These are phyloP conservation scores for Acorus calamus DNA, from an alignment of 106 monocot species.

Conservation along the genomic window DNA sequence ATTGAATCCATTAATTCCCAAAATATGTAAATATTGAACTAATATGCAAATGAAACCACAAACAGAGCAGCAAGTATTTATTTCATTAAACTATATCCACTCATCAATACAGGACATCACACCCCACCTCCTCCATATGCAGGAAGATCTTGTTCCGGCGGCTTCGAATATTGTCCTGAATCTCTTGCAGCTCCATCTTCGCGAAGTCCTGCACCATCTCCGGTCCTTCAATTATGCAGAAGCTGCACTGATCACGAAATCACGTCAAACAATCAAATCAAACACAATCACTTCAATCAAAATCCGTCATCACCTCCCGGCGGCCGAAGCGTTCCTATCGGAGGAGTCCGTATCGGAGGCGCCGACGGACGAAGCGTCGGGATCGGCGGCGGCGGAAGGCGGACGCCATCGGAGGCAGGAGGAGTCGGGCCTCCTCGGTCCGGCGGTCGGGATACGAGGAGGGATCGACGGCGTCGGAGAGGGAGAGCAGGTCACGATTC, in stretches of 20 bases:
- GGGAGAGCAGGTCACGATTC: conserved; percentile 21
- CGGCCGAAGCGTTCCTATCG: conserved; percentile 18
- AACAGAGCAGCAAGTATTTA: background rate
- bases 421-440: background rate
- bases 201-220: conserved; percentile 71
- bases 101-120: no score
- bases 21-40: background rate
- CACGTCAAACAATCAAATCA: background rate
- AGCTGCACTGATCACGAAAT: conserved; percentile 31
- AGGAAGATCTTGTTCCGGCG: conserved; percentile 93
- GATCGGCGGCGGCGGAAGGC: background rate
- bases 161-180: conserved; percentile 90
- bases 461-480: background rate
- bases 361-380: background rate
- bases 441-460: background rate
- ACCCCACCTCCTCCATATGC: conserved; percentile 91
- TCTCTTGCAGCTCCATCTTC: conserved; percentile 81
- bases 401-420: conserved; percentile 14
- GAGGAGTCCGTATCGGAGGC: conserved; percentile 21
- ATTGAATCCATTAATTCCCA: background rate
- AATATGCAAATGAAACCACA: background rate
- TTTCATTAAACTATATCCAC: no score
- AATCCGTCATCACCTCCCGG: conserved; percentile 7
- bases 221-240: conserved; percentile 84
- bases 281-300: background rate